Percentiles rank a stretch among this genome's conserved stretches.
phyloP scores from a whole-genome alignment of 2,329 filamentous ascomycete species.

The Microcera coccophila region DNA sequence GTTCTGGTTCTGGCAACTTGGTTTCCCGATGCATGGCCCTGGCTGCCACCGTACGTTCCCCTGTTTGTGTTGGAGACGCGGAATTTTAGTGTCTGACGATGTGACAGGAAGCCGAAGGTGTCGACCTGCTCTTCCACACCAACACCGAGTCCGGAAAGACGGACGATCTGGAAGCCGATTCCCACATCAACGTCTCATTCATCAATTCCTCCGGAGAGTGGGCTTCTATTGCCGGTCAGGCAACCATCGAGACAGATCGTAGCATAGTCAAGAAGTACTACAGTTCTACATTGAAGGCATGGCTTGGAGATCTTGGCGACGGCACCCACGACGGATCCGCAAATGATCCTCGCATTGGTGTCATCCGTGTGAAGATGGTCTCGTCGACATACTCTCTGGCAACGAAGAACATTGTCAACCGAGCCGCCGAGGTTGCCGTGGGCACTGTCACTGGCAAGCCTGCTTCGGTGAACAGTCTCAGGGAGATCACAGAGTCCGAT shows the following conservation, averaged over 20 bases:
- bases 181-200: constrained; percentile 78
- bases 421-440: constrained; percentile 69
- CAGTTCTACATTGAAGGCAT: constrained; percentile 68
- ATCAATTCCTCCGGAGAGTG: constrained; percentile 73
- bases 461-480: constrained; percentile 69
- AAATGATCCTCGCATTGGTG: constrained; percentile 74
- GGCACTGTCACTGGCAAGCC: constrained; percentile 68
- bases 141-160: constrained; percentile 90
- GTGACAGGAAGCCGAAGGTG: constrained; percentile 66
- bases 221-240: constrained; percentile 78
- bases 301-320: constrained; percentile 82
- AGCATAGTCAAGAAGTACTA: constrained; percentile 71
- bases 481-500: constrained; percentile 67
- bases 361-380: constrained; percentile 72
- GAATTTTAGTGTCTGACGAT: neutral
- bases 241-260: constrained; percentile 66
- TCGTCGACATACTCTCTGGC: constrained; percentile 69
- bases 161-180: constrained; percentile 68
- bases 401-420: constrained; percentile 59
- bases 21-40: constrained; percentile 84
- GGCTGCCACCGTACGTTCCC: constrained; percentile 62
- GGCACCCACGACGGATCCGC: constrained; percentile 78
- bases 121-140: constrained; percentile 85
- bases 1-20: constrained; percentile 60
- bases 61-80: neutral